A percentile compares a stretch with the other conserved stretches of the same genome.
Evolutionary conservation across 176 grass and related monocot species (phyloP).

Genomic region (Hordeum marinum): DNA sequence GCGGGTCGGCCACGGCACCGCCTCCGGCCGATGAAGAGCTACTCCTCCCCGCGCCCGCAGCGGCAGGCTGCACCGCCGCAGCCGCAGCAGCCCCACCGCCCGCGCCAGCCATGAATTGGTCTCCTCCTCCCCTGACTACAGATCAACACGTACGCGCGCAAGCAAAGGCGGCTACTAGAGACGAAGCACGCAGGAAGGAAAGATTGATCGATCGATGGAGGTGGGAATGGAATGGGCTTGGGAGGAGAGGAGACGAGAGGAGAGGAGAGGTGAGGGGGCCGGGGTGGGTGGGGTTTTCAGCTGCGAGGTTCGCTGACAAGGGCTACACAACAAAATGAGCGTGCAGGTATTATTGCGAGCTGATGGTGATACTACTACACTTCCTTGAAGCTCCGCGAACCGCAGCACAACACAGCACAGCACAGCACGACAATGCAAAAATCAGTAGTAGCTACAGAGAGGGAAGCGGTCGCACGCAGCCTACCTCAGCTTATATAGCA

Average conservation of each 20-base stretch:
- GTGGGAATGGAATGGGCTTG: not conserved
- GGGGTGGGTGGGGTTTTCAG: slow-evolving; percentile 51
- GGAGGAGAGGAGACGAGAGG: not conserved
- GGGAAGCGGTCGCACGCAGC: slow-evolving; percentile 26
- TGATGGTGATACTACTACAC: slow-evolving; percentile 61
- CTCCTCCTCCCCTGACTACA: not conserved
- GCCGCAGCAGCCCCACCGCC: slow-evolving; percentile 35
- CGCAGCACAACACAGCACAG: not conserved
- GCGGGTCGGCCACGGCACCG: slow-evolving; percentile 30
- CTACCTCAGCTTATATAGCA: slow-evolving; percentile 39
- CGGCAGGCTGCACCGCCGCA: slow-evolving; percentile 25
- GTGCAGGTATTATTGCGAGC: slow-evolving; percentile 60
- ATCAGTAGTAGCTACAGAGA: not conserved
- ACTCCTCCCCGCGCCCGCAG: slow-evolving; percentile 23
- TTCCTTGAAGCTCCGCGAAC: not conserved
- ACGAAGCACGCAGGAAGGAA: not conserved
- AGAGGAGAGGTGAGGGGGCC: not conserved
- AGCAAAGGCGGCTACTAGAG: not conserved
- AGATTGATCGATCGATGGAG: too few relatives aligned
- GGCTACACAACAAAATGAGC: slow-evolving; percentile 69
- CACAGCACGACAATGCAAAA: not conserved
- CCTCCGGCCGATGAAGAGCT: not conserved
- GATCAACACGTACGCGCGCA: not conserved
- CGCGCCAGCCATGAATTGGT: slow-evolving; percentile 31
- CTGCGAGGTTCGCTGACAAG: slow-evolving; percentile 81